Evolutionary conservation across 495 filamentous ascomycete species (phyloP).

Genomic region (Apodospora peruviana): DNA sequence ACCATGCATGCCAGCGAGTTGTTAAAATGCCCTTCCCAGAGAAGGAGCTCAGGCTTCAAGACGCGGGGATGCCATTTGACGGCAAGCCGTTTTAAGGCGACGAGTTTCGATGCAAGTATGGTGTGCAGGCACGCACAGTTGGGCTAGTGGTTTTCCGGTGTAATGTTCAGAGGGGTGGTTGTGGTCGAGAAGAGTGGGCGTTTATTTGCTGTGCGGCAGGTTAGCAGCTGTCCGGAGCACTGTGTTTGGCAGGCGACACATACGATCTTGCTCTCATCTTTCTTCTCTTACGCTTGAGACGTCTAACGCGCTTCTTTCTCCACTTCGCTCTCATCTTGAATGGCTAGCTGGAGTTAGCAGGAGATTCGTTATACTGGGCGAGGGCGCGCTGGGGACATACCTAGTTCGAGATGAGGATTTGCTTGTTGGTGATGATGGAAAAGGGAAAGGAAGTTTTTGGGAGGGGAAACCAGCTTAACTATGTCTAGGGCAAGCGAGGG

Average conservation of each 20-base stretch:
- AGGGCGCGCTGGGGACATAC: background rate
- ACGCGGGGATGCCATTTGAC: background rate
- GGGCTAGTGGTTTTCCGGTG: slow-evolving; percentile 11
- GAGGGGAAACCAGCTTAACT: background rate
- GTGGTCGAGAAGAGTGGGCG: slow-evolving; percentile 33
- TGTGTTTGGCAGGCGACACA: slow-evolving; percentile 32
- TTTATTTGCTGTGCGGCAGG: slow-evolving; percentile 61
- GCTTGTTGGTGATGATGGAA: background rate
- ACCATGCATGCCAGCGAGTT: slow-evolving; percentile 6
- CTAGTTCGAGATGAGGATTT: background rate
- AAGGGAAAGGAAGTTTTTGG: background rate
- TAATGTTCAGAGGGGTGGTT: slow-evolving; percentile 19
- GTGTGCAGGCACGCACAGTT: slow-evolving; percentile 12
- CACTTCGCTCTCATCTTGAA: slow-evolving; percentile 97
- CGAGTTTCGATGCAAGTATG: slow-evolving; percentile 10
- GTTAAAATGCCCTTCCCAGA: background rate
- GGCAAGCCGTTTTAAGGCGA: slow-evolving; percentile 9
- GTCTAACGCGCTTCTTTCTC: slow-evolving; percentile 98
- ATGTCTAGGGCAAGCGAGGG: background rate
- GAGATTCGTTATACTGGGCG: background rate
- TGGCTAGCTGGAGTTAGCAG: background rate
- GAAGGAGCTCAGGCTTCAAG: background rate
- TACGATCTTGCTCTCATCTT: slow-evolving; percentile 95
- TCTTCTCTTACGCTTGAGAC: slow-evolving; percentile 98
- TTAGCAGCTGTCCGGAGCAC: slow-evolving; percentile 4